Evolutionary conservation across 1,284 basidiomycete species (phyloP), one percentile per base, ranked within the genome.

Genomic region (Sphagnurus paluster): DNA sequence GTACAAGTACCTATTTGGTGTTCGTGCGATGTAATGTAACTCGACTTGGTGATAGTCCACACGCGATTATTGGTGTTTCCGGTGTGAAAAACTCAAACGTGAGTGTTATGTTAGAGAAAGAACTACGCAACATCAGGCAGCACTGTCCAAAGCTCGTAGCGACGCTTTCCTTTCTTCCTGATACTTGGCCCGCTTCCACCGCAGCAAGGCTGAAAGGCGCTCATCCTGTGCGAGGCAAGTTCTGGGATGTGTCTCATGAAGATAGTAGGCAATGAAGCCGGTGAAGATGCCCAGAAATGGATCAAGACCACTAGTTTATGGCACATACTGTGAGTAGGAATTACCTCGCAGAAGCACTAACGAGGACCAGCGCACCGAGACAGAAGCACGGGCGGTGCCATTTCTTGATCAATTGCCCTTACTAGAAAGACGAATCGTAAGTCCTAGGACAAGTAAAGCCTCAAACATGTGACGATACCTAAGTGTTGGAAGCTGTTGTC

Each of bases 241-340:
- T 40, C 91, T 81, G 4, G 92, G 92, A 64, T 94, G 85, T 30
- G 76, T 87, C 65, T 94, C 91, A 67, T 89, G 80, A 17, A 95
- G 78, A 62, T 90, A 83, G 65, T 84, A 94, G 1, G 92, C 92
- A 34, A 93, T 70, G 34, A 85, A 65, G 14, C 92, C 89, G 1
- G 91, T 93, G 63, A 92, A 90, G 35, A 91, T 67, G 10, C 89
- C 91, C 14, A 94, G 69, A 20, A 90, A 50, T 13, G 87, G 87
- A 65, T 92, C 90, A 17, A 91, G 57, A 5, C 69, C 61, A 37
- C 85, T 89, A 41, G 44, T 34, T 35, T 13, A 36, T 36, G 13
- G 39, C 39, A 13, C 21, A 39, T n/a, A 25, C 44, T 45, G 29
- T 40, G 46, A 35, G 8, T 30, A 17, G 23, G 17, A 14, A 29